These are phyloP conservation scores for Flueggea neowawraea DNA, from an alignment of 441 rosid genomes.

Conservation along the genomic window DNA sequence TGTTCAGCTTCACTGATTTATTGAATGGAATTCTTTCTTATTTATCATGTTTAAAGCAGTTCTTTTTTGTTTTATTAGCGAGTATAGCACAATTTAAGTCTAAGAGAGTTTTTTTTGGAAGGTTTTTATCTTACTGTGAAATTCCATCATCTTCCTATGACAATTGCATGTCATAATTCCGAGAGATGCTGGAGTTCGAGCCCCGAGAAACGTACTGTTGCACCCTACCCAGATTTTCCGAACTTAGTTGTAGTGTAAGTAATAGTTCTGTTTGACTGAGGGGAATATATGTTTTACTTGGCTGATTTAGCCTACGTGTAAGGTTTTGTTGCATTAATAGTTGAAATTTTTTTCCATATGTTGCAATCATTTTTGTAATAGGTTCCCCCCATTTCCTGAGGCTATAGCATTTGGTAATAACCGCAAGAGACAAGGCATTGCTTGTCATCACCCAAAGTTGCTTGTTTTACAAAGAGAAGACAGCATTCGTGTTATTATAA, in stretches of 20 bases:
- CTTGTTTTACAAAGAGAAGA: conserved; percentile 81
- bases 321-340: neutral
- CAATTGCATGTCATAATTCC: conserved; percentile 80
- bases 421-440: conserved; percentile 75
- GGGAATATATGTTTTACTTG: conserved; percentile 5
- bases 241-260: conserved; percentile 76
- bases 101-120: conserved; percentile 28
- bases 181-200: conserved; percentile 84
- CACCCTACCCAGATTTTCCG: conserved; percentile 69
- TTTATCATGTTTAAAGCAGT: neutral
- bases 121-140: conserved; percentile 78
- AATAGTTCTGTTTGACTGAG: neutral
- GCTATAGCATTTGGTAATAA: conserved; percentile 86
- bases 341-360: conserved; percentile 12
- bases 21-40: neutral
- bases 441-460: conserved; percentile 96
- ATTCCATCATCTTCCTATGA: conserved; percentile 83
- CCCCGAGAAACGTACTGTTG: conserved; percentile 52
- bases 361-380: conserved; percentile 22
- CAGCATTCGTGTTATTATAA: conserved; percentile 63
- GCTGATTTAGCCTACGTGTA: conserved; percentile 1
- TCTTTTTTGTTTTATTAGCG: neutral
- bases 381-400: conserved; percentile 90
- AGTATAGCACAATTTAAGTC: conserved; percentile 3
- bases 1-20: no score